Evolutionary conservation across 2,329 filamentous ascomycete species (phyloP), one percentile per base, ranked within the genome.

Genomic region (Paraphaeosphaeria minitans): DNA sequence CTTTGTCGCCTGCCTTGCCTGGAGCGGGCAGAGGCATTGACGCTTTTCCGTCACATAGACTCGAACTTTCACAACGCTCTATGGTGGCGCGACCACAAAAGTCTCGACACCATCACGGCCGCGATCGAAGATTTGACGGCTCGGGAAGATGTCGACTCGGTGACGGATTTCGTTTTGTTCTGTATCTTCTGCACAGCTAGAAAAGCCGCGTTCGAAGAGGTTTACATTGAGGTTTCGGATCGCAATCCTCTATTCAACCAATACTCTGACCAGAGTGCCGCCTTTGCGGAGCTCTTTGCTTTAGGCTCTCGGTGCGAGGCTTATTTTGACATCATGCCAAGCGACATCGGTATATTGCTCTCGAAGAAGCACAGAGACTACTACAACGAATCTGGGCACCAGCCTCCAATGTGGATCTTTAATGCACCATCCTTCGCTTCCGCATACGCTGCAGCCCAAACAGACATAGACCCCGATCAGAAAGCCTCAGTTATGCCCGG

Each of bases 221-320:
- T 88, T 0, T 88, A 87, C 65, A 77, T 85, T 13, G 86, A 88
- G 69, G 84, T 87, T 1, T 85, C 84, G 0, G 86, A 88, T 66
- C 79, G 85, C 8, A 87, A 87, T 64, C 86, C 85, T 0, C 75
- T 87, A 10, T 86, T 87, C 71, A 84, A 87, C 55, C 79, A 82
- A 21, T 85, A 87, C 56, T 78, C 85, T 1, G 86, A 88, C 57
- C 86, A 89, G 69, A 85, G 86, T 14, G 86, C 85, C 33, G 85
- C 85, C 7, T 88, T 88, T 65, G 83, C 86, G 0, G 86, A 88
- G 67, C 81, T 87, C 0, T 88, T 87, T 72, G 86, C 85, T 0
- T 76, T 88, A 1, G 86, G 86, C 1, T 88, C 86, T 3, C 83
- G 85, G 55, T 89, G 86, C 66, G 85, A 87, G 59, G 79, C 83